Base-by-base conservation (phyloP, 2,329 filamentous ascomycete species). In the Dactylella cylindrospora region DNA sequence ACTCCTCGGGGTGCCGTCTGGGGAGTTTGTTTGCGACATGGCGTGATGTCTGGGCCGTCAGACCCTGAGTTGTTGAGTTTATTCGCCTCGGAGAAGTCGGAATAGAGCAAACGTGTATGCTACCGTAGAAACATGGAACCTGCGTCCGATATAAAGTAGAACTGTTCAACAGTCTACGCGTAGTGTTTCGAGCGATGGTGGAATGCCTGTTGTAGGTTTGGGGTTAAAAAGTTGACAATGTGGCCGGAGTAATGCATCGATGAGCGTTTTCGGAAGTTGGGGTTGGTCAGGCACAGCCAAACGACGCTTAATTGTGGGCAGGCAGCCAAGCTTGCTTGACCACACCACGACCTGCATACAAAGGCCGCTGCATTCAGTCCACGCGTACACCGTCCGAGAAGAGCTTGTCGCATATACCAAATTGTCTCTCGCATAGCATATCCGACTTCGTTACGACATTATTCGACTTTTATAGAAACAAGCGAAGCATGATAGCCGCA, bases 321-420 rank as follows among this genome's bases (percentile, higher is more conserved):
- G 23, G 17, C 54, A 50, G 54, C 57, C 43, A 54, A 45, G n/a
- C n/a, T n/a, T n/a, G n/a, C n/a, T n/a, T n/a, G n/a, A n/a, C n/a
- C n/a, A 44, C 52, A 57, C 57, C 53, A 62, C 57, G 54, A 62
- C 55, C 45, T 52, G 49, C 53, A 61, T n/a, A n/a, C n/a, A n/a
- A n/a, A n/a, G n/a, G n/a, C 43, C 43, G 44, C 28, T 36, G 29
- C 49, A 51, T 49, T 49, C 28, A 29, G 29, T 45, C 57, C 43
- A 49, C 50, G 49, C 43, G 43, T 49, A 46, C 43, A 50, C 36
- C n/a, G 43, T 23, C 57, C 57, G 19, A 39, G 35, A 38, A 39
- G 46, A 54, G 38, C 49, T 62, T 50, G 43, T 49, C 38, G 49
- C 35, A 62, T 44, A 35, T 44, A 40, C 31, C 43, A 54, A 39